Percentiles rank a stretch among this genome's conserved stretches.
Evolutionary conservation across 805 yeast species (phyloP).

Genomic region (Cyberlindnera euphorbiiphila): DNA sequence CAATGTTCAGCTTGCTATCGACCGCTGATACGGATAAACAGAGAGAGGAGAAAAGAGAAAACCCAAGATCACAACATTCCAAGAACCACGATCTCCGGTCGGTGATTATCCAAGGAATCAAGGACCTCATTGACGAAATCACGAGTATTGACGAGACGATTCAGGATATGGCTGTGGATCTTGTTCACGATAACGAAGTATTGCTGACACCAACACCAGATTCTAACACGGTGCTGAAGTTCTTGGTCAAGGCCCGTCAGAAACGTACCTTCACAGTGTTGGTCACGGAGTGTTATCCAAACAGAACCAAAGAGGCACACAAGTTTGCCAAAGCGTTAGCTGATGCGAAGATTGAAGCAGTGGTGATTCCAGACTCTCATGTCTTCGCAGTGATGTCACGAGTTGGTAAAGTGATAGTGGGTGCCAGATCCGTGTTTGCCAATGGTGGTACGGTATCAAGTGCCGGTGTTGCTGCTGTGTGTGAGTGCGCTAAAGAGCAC

Average conservation of each 20-base stretch:
- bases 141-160: slow-evolving; percentile 85
- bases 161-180: slow-evolving; percentile 84
- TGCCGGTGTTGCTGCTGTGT: slow-evolving; percentile 88
- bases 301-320: slow-evolving; percentile 74
- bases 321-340: slow-evolving; percentile 75
- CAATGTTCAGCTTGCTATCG: slow-evolving; percentile 85
- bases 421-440: slow-evolving; percentile 89
- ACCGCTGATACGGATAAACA: slow-evolving; percentile 31
- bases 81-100: slow-evolving; percentile 65
- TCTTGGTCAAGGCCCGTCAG: slow-evolving; percentile 77
- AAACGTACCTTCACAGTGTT: slow-evolving; percentile 90
- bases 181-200: slow-evolving; percentile 89
- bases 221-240: slow-evolving; percentile 83
- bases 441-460: slow-evolving; percentile 92
- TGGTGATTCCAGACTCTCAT: slow-evolving; percentile 88
- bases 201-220: slow-evolving; percentile 92
- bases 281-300: slow-evolving; percentile 91
- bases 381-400: slow-evolving; percentile 95
- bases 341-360: slow-evolving; percentile 82
- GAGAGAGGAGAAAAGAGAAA: slow-evolving; percentile 21
- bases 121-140: slow-evolving; percentile 89
- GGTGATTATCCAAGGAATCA: slow-evolving; percentile 84
- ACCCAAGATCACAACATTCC: slow-evolving; percentile 24
- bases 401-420: slow-evolving; percentile 93
- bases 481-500: slow-evolving; percentile 93